Conservation (phyloP, 2,329 filamentous ascomycete species). For the Cercospora sp. region DNA sequence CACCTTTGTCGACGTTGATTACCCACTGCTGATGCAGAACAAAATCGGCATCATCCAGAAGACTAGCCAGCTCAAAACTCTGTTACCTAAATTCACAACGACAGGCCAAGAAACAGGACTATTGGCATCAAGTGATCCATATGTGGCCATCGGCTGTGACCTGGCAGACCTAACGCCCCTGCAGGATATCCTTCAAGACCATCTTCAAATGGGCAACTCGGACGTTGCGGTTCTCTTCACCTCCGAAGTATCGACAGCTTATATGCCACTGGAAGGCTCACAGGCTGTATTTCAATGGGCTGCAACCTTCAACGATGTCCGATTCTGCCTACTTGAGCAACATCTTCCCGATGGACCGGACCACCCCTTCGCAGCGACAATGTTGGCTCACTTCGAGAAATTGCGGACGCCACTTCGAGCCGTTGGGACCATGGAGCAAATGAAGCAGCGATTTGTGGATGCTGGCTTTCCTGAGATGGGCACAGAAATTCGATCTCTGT, state of each 20-base stretch:
- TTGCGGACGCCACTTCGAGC: slow-evolving; percentile 76
- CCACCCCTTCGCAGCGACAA: slow-evolving; percentile 83
- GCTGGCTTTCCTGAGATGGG: slow-evolving; percentile 64
- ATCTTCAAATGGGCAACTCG: slow-evolving; percentile 60
- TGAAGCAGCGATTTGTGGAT: slow-evolving; percentile 65
- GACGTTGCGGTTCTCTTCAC: slow-evolving; percentile 68
- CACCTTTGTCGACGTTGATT: slow-evolving; percentile 83
- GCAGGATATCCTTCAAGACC: slow-evolving; percentile 57
- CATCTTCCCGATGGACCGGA: slow-evolving; percentile 73
- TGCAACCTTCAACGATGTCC: slow-evolving; percentile 67
- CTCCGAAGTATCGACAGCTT: slow-evolving; percentile 88
- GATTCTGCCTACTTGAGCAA: slow-evolving; percentile 86
- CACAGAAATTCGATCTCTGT: slow-evolving; percentile 67
- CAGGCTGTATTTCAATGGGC: slow-evolving; percentile 78
- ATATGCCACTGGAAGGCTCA: slow-evolving; percentile 75
- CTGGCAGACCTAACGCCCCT: slow-evolving; percentile 67
- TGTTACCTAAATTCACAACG: slow-evolving; percentile 44
- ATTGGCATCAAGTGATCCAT: slow-evolving; percentile 66
- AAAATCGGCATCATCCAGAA: slow-evolving; percentile 69
- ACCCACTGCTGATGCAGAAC: slow-evolving; percentile 72
- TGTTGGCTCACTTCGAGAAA: slow-evolving; percentile 82
- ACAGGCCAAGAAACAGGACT: slow-evolving; percentile 48
- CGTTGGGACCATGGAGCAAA: slow-evolving; percentile 63
- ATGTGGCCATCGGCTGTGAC: slow-evolving; percentile 80
- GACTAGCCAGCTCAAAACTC: slow-evolving; percentile 60